Conservation (phyloP, 176 grass and related monocot genomes). For the Oryza meyeriana region DNA sequence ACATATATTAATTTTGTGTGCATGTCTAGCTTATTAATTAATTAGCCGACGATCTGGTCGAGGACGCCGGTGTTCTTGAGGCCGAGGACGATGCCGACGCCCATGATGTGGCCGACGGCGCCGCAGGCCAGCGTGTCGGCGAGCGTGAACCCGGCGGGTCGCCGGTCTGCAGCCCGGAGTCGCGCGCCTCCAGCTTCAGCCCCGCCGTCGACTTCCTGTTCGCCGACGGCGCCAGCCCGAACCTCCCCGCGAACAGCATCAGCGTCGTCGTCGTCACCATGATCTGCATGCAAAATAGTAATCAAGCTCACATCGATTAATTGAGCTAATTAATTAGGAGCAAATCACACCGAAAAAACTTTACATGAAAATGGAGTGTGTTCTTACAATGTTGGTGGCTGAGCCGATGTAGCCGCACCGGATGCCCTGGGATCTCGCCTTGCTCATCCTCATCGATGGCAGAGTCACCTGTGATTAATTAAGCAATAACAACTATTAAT, state of each 20-base stretch:
- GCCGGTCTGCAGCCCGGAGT: constrained; percentile 90
- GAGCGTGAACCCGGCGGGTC: constrained; percentile 92
- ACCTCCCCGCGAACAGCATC: constrained; percentile 93
- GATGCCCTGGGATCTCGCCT: constrained; percentile 54
- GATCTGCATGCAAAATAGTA: constrained; percentile 37
- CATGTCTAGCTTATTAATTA: neutral
- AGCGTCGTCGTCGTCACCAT: constrained; percentile 90
- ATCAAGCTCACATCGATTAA: neutral
- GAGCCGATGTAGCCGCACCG: constrained; percentile 94
- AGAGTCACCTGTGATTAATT: constrained; percentile 27
- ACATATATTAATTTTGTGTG: neutral
- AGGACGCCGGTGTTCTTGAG: constrained; percentile 82
- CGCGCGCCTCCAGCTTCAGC: constrained; percentile 78
- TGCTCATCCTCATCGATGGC: constrained; percentile 37
- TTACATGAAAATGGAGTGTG: neutral
- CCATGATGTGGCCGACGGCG: constrained; percentile 75
- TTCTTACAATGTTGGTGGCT: constrained; percentile 69
- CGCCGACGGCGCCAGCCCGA: constrained; percentile 94
- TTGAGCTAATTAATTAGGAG: neutral
- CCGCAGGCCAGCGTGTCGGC: constrained; percentile 92
- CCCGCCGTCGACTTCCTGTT: constrained; percentile 89
- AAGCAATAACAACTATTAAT: neutral
- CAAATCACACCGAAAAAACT: neutral
- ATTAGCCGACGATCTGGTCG: constrained; percentile 61
- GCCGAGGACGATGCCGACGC: constrained; percentile 85